A percentile compares a stretch with the other conserved stretches of the same genome.
Conservation (phyloP, 495 filamentous ascomycete species). For the Staphylotrichum longicolle region DNA sequence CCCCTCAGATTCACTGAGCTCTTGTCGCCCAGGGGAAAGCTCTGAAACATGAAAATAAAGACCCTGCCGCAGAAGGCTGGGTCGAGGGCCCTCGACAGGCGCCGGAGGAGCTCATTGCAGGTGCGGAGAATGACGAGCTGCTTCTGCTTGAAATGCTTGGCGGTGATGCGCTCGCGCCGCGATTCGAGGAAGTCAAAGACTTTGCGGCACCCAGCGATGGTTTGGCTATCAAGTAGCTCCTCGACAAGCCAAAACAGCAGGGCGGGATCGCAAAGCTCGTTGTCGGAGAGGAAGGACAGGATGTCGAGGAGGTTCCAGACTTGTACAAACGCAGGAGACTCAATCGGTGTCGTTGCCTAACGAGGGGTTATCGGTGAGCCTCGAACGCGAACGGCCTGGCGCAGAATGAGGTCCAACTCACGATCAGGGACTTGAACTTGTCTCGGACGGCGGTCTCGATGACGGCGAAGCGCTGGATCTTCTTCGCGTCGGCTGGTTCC, state of each 20-base stretch:
- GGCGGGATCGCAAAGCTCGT: constrained; percentile 77
- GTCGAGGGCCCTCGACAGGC: constrained; percentile 90
- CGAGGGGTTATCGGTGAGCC: background rate
- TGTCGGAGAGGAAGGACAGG: constrained; percentile 79
- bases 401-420: constrained; percentile 42
- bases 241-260: constrained; percentile 88
- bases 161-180: constrained; percentile 77
- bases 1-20: constrained; percentile 96
- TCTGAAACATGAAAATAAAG: constrained; percentile 97
- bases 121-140: constrained; percentile 81
- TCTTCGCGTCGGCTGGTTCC: constrained; percentile 37
- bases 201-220: constrained; percentile 81
- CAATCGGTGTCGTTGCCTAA: constrained; percentile 67
- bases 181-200: constrained; percentile 95
- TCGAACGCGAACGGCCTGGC: background rate
- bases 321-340: constrained; percentile 68
- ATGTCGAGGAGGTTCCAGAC: constrained; percentile 95
- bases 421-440: constrained; percentile 72
- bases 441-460: constrained; percentile 77
- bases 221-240: constrained; percentile 93
- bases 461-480: constrained; percentile 55
- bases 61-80: constrained; percentile 95
- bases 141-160: constrained; percentile 82
- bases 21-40: constrained; percentile 90
- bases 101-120: constrained; percentile 90